Evolutionary conservation across 2,329 filamentous ascomycete genomes (phyloP), one percentile per base, ranked within the genome.

Genomic region (Calonectria hawksworthii): DNA sequence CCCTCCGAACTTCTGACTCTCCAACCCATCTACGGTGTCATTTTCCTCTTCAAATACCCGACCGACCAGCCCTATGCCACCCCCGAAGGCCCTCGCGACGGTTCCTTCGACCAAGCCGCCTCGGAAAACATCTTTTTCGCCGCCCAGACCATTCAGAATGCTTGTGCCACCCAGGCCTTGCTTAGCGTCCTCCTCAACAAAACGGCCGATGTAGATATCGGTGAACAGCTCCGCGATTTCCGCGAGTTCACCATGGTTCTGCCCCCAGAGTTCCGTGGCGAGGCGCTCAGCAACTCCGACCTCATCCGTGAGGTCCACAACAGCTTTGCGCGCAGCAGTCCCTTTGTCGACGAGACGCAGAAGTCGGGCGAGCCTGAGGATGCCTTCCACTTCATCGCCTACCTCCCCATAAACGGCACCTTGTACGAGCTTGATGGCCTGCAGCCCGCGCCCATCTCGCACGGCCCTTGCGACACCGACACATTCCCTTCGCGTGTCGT

Each of bases 11-110:
- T 98, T 16, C 90, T 91, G 54, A 88, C 93, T 77, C 90, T 96
- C 41, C 93, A 94, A 80, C 94, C 95, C 23, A 90, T 98, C 68
- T 98, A 98, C 87, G 97, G 97, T 82, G 95, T 99, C 79, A 98
- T 99, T 83, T 99, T 99, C 87, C 95, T 99, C 85, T 99, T 99
- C 93, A 99, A 98, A 88, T 99, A 95, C 86, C 95, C 92, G 66
- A 96, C 92, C 75, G 93, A 94, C 83, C 91, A 86, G 75, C 91
- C 88, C 80, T 93, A 89, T 87, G 92, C 87, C 47, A 85, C 85
- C 75, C 86, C 90, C 52, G 89, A 92, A 72, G 90, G 90, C 56
- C 96, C 96, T 0, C 91, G 92, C 77, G 96, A 99, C 84, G 97
- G 97, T 75, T 89, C 87, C 41, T 98, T 95, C 85, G 96, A 98